Conservation (phyloP, 805 yeast species). For the Isabelozyma pseudorhagii region DNA sequence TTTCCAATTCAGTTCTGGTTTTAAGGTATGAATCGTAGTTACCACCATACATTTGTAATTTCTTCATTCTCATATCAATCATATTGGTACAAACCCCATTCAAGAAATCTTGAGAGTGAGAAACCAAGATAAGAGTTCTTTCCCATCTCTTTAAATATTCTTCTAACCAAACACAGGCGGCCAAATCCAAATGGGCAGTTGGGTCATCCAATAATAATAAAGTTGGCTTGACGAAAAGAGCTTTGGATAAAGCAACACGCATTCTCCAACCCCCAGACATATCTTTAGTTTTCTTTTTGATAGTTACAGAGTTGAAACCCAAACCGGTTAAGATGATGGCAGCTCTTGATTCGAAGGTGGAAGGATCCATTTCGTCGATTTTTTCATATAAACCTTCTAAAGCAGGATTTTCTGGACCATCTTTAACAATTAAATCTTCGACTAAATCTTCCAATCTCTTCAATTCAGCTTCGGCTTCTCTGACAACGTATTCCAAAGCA, state of each 20-base stretch:
- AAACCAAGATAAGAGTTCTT: constrained; percentile 87
- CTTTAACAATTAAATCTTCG: constrained; percentile 82
- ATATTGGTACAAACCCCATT: constrained; percentile 98
- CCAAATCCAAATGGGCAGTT: constrained; percentile 98
- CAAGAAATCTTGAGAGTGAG: constrained; percentile 98
- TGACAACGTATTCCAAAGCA: constrained; percentile 93
- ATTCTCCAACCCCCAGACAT: constrained; percentile 99
- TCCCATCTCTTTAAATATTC: constrained; percentile 94
- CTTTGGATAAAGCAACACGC: constrained; percentile 98
- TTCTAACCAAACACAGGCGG: constrained; percentile 99
- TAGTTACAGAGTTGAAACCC: constrained; percentile 87
- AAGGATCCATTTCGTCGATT: constrained; percentile 93
- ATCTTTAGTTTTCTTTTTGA: constrained; percentile 91
- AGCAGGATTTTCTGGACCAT: constrained; percentile 88
- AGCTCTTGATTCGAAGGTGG: constrained; percentile 95
- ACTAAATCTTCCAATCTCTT: constrained; percentile 87
- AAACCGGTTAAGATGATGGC: constrained; percentile 94
- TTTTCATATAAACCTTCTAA: constrained; percentile 91
- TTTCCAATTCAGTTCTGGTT: constrained; percentile 90
- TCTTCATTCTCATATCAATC: constrained; percentile 93
- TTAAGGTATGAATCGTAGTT: constrained; percentile 95
- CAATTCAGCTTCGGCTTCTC: constrained; percentile 92
- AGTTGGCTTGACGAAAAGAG: constrained; percentile 96
- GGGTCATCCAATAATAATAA: constrained; percentile 94
- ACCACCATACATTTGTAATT: constrained; percentile 84